Conservation (phyloP, 176 grass and related monocot species). For the Raddia distichophylla region DNA sequence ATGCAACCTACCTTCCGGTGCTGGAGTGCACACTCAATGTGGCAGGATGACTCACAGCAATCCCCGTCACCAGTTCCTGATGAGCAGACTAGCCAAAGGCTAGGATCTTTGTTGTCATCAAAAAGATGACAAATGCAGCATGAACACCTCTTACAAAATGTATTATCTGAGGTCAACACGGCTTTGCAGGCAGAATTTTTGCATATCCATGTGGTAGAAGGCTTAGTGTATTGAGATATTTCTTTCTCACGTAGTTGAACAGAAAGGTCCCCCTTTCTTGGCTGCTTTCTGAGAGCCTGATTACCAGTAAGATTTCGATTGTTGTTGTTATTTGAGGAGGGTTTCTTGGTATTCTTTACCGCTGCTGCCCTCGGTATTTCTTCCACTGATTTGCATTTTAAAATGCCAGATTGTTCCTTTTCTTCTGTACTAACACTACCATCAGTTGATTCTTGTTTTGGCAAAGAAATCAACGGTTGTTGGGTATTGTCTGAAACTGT, state of each 20-base stretch:
- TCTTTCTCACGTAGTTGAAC: constrained; percentile 43
- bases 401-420: constrained; percentile 49
- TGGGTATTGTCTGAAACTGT: constrained; percentile 37
- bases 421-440: constrained; percentile 62
- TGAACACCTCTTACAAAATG: constrained; percentile 96
- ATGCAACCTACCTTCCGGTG: constrained; percentile 63
- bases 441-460: constrained; percentile 62
- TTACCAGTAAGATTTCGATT: constrained; percentile 45
- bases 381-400: constrained; percentile 72
- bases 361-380: constrained; percentile 48
- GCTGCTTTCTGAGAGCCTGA: constrained; percentile 52
- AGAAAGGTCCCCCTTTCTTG: constrained; percentile 50
- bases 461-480: constrained; percentile 39
- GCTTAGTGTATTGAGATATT: constrained; percentile 41
- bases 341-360: constrained; percentile 67
- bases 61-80: constrained; percentile 75
- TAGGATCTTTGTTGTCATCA: constrained; percentile 99
- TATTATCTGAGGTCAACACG: constrained; percentile 63
- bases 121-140: constrained; percentile 95
- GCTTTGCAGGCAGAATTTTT: constrained; percentile 97
- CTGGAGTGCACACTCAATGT: constrained; percentile 90
- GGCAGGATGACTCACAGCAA: constrained; percentile 93
- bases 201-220: constrained; percentile 70
- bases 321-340: constrained; percentile 45
- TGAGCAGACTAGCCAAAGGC: constrained; percentile 95